Percentiles rank a stretch among this genome's conserved stretches.
These are phyloP conservation scores for Cicer chorassanicum DNA, from an alignment of 306 rosid species.

Conservation along the genomic window DNA sequence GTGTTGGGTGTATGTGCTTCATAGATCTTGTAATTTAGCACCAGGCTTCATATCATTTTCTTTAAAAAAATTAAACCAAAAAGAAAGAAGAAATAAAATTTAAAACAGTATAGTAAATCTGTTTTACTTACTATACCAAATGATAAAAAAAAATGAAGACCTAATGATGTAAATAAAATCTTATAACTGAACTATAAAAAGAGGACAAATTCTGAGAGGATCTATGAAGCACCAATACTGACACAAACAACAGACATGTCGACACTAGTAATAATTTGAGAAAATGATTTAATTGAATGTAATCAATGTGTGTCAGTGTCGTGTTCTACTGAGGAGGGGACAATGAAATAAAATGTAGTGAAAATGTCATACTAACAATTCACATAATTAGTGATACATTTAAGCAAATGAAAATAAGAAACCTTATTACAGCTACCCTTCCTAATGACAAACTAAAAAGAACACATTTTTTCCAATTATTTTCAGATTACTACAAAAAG, in stretches of 20 bases:
- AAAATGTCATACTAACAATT: conserved; percentile 21
- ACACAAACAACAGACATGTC: too few species aligned
- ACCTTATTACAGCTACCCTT: neutral
- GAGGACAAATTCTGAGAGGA: neutral
- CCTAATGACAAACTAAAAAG: conserved; percentile 22
- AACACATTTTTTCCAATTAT: neutral
- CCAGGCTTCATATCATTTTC: conserved; percentile 6
- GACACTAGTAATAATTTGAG: too few species aligned
- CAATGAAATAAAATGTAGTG: conserved; percentile 10
- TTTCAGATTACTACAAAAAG: conserved; percentile 16
- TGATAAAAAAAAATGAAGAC: neutral
- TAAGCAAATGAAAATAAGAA: neutral
- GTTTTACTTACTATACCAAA: neutral
- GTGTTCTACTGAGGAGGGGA: too few species aligned
- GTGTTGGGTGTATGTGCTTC: too few species aligned
- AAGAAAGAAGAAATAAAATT: neutral
- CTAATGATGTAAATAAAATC: conserved; percentile 5
- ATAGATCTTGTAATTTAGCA: conserved; percentile 2
- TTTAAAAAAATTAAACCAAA: neutral
- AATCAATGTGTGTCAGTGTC: too few species aligned
- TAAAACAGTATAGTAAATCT: neutral
- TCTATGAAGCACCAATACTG: too few species aligned
- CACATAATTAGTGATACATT: conserved; percentile 4
- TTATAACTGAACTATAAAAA: conserved; percentile 9
- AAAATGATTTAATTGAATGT: too few species aligned